Base-by-base conservation (phyloP, 179 eudicot genomes). In the Drosera spatulata region DNA sequence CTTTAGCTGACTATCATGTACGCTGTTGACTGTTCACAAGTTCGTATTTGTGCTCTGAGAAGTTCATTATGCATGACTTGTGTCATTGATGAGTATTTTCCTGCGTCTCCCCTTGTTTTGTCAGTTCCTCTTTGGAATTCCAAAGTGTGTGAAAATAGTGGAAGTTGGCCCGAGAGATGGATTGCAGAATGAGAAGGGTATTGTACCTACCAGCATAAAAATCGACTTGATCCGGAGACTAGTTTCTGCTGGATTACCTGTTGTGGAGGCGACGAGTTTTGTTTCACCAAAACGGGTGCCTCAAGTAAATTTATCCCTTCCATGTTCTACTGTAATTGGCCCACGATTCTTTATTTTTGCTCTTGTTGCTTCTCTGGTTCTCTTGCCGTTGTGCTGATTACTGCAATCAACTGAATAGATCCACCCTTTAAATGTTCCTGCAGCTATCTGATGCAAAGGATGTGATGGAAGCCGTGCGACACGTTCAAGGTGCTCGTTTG, bases 151-250 rank as follows among this genome's bases (percentile, higher is more conserved):
- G 71, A 91, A 91, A 74, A 84, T 91, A 53, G 95, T 91, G 68
- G 98, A 91, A 74, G 98, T 91, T 71, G 96, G 98, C 69, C 96
- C 98, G 1, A 79, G 98, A 77, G 96, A 91, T 72, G 98, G 98
- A 39, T 65, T 91, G 56, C 98, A 91, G 66, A 91, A 91, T 80
- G 96, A 91, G 85, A 88, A 91, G 73, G 80, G 76, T 58, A 68
- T 63, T 39, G 98, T 91, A 43, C 96, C 96, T 67, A 76, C 98
- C 15, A 52, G 71, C 57, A 65, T 91, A 66, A 91, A 91, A 70
- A 71, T 85, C 51, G 95, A 91, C 69, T 69, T 91, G 73, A 88
- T 91, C 66, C 83, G 63, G 43, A 79, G 78, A 68, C 77, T 91
- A 56, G 83, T 80, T 71, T 71, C 91, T 65, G 67, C 79, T 45